These are phyloP conservation scores for Colletotrichum kahawae DNA, from an alignment of 2,329 filamentous ascomycete species.

Conservation along the genomic window DNA sequence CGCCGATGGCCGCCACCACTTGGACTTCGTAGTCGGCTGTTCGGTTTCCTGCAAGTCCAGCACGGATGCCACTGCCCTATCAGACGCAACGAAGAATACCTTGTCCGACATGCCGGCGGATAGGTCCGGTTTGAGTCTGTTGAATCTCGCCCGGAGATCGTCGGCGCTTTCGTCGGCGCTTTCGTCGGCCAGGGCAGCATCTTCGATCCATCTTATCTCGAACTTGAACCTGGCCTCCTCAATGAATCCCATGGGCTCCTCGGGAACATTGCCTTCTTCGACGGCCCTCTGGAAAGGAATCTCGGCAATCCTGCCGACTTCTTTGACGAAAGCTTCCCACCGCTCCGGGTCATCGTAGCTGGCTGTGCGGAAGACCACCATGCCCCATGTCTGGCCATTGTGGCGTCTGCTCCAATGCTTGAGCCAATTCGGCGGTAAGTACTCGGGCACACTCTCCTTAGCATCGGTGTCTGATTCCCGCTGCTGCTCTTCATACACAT, in stretches of 20 bases:
- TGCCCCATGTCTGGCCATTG: background rate
- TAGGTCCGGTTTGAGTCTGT: rapidly evolving
- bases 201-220: background rate
- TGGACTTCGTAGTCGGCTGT: background rate
- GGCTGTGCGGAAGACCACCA: background rate
- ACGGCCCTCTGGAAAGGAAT: background rate
- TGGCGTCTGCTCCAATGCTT: background rate
- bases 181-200: background rate
- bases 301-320: rapidly evolving
- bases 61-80: rapidly evolving
- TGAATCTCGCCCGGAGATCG: background rate
- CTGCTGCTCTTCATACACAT: background rate
- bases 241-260: rapidly evolving
- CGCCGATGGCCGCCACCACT: background rate
- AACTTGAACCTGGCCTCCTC: background rate
- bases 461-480: rapidly evolving
- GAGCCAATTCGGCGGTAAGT: rapidly evolving
- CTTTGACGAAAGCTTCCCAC: rapidly evolving
- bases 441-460: background rate
- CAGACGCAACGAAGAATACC: background rate
- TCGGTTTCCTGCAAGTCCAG: background rate
- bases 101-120: rapidly evolving
- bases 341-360: background rate
- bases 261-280: background rate
- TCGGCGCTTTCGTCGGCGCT: background rate